These are phyloP conservation scores for Deakozyma indianensis DNA, from an alignment of 805 yeast genomes.

Conservation along the genomic window DNA sequence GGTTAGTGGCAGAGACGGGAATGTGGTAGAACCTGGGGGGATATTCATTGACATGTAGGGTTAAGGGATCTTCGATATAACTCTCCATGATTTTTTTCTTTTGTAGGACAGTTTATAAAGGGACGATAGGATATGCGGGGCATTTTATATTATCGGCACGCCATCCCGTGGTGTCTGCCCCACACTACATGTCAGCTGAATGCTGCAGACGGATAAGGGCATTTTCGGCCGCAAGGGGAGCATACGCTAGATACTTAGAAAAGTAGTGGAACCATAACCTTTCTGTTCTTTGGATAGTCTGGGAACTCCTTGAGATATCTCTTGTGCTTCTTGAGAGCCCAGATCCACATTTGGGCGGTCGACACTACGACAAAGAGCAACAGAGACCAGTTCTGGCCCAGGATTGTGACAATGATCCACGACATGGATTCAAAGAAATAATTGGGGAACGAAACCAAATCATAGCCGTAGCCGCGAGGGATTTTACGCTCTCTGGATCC, in stretches of 20 bases:
- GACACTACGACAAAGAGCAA: conserved; percentile 59
- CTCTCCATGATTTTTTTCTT: neutral
- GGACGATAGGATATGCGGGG: too few relatives aligned
- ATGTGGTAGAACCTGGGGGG: neutral
- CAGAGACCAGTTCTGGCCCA: conserved; percentile 68
- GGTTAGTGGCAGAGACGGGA: conserved; percentile 3
- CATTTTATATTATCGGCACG: too few relatives aligned
- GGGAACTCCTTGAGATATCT: conserved; percentile 57
- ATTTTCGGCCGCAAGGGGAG: neutral
- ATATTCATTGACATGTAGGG: neutral
- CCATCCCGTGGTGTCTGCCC: too few relatives aligned
- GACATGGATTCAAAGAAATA: conserved; percentile 74
- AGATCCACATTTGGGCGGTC: conserved; percentile 68
- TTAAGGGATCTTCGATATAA: neutral
- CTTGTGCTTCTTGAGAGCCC: conserved; percentile 83
- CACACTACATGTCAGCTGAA: too few relatives aligned
- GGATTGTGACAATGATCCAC: conserved; percentile 58
- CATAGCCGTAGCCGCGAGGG: conserved; percentile 78
- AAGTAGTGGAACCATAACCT: conserved; percentile 66
- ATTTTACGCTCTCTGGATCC: conserved; percentile 48
- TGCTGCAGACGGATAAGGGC: neutral
- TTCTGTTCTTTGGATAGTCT: conserved; percentile 65
- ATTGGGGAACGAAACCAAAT: conserved; percentile 78
- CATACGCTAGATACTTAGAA: conserved; percentile 25
- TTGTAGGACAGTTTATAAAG: too few relatives aligned